Conservation (phyloP, 257 asterid genomes). For the Cynanchum wilfordii region DNA sequence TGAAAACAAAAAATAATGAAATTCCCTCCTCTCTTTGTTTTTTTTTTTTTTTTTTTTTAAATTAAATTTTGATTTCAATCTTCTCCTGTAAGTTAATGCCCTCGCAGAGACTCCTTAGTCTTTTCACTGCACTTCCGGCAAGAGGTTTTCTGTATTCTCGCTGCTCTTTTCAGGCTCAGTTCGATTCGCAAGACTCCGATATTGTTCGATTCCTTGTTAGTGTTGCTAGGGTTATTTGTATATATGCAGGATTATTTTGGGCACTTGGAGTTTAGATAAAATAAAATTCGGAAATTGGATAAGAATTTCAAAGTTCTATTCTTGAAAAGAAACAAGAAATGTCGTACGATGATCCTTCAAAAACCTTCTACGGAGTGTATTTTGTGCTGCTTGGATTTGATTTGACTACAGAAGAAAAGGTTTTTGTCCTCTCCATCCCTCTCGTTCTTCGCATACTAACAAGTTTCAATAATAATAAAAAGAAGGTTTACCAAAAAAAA, state of each 20-base stretch:
- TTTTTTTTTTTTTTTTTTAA: too few relatives aligned
- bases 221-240: neutral
- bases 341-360: conserved; percentile 27
- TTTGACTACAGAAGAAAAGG: conserved; percentile 41
- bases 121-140: neutral
- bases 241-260: neutral
- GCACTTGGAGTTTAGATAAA: neutral
- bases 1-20: conserved; percentile 5
- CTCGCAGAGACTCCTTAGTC: neutral
- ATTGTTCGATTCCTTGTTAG: neutral
- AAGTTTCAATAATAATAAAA: neutral
- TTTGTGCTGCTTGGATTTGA: conserved; percentile 69
- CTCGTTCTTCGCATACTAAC: neutral
- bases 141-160: neutral
- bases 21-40: neutral
- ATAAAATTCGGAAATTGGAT: neutral
- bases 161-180: too few relatives aligned
- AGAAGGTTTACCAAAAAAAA: too few relatives aligned
- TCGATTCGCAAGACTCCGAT: too few relatives aligned
- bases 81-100: neutral
- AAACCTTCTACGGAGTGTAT: conserved; percentile 47
- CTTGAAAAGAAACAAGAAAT: conserved; percentile 29
- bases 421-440: conserved; percentile 2
- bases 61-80: neutral
- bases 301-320: conserved; percentile 20